phyloP scores from a whole-genome alignment of 805 yeast genomes.

The Wilhelminamyces savonicus region DNA sequence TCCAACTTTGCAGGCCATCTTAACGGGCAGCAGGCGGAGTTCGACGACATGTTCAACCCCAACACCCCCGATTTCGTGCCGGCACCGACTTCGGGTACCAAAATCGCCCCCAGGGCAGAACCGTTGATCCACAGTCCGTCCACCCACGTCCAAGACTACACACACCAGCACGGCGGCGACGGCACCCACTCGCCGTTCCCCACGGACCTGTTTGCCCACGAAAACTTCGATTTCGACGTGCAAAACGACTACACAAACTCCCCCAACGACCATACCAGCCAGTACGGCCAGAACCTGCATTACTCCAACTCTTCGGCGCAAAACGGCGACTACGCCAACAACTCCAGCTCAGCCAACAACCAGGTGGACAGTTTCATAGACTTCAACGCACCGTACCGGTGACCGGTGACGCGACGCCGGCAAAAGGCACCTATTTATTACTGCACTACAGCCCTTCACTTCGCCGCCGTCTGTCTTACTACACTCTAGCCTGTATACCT shows the following conservation, averaged over 20 bases:
- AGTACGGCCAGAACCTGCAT: constrained; percentile 3
- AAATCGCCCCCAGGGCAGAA: constrained; percentile 4
- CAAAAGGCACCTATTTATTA: no score
- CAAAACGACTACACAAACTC: constrained; percentile 5
- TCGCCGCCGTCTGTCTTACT: no score
- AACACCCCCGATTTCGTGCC: constrained; percentile 14
- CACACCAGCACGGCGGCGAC: constrained; percentile 4
- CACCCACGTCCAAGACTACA: constrained; percentile 9
- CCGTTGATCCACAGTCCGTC: constrained; percentile 8
- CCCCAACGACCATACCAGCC: constrained; percentile 5
- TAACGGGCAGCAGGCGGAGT: constrained; percentile 2
- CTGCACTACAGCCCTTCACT: no score
- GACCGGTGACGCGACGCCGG: no score
- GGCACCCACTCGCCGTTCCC: no score
- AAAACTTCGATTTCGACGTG: constrained; percentile 5
- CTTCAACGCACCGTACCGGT: no score
- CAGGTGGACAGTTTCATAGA: constrained; percentile 18
- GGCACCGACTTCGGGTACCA: constrained; percentile 3
- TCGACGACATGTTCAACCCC: constrained; percentile 6
- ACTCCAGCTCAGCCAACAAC: constrained; percentile 5
- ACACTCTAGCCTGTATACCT: no score
- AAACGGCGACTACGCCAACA: constrained; percentile 7
- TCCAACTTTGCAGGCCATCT: not conserved
- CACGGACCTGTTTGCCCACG: not conserved
- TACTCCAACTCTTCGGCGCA: constrained; percentile 7